phyloP scores from a whole-genome alignment of 192 early-diverging fungal species.

The Ambispora gerdemannii region DNA sequence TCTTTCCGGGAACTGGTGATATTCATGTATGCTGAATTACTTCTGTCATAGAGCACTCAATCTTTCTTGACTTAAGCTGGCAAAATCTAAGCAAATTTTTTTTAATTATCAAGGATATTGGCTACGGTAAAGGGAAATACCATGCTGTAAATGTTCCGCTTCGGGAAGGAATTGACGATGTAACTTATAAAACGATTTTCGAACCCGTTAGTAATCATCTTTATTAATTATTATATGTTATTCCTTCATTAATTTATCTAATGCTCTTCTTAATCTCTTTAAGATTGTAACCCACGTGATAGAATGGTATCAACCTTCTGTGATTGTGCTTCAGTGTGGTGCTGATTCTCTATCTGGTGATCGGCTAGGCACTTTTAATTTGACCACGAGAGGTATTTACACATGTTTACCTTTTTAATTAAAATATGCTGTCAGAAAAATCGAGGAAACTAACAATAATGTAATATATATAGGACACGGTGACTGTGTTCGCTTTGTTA shows the following conservation, averaged over 20 bases:
- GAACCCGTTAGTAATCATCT: slow-evolving; percentile 68
- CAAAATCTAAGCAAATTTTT: too few relatives aligned
- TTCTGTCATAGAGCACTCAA: too few relatives aligned
- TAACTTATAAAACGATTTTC: slow-evolving; percentile 87
- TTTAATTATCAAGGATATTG: slow-evolving; percentile 92
- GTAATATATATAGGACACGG: slow-evolving; percentile 68
- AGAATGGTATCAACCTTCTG: slow-evolving; percentile 87
- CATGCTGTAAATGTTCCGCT: slow-evolving; percentile 97
- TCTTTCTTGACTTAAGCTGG: too few relatives aligned
- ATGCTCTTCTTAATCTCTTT: too few relatives aligned
- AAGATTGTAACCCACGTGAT: slow-evolving; percentile 69
- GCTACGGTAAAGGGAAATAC: slow-evolving; percentile 81
- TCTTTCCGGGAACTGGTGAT: slow-evolving; percentile 97
- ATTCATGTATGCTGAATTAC: slow-evolving; percentile 71
- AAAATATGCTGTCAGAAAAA: background rate
- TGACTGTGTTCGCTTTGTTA: slow-evolving; percentile 89
- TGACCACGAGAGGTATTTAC: slow-evolving; percentile 68
- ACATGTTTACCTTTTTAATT: background rate
- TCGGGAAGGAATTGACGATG: slow-evolving; percentile 91
- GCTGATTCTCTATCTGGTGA: slow-evolving; percentile 94
- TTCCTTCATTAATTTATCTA: too few relatives aligned
- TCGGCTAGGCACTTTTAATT: slow-evolving; percentile 92
- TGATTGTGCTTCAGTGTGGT: slow-evolving; percentile 92
- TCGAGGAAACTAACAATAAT: too few relatives aligned
- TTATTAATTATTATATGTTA: too few relatives aligned